Percentiles rank a stretch among this genome's conserved stretches.
Evolutionary conservation across 1,284 basidiomycete genomes (phyloP).

Genomic region (Microbotryum intermedium): DNA sequence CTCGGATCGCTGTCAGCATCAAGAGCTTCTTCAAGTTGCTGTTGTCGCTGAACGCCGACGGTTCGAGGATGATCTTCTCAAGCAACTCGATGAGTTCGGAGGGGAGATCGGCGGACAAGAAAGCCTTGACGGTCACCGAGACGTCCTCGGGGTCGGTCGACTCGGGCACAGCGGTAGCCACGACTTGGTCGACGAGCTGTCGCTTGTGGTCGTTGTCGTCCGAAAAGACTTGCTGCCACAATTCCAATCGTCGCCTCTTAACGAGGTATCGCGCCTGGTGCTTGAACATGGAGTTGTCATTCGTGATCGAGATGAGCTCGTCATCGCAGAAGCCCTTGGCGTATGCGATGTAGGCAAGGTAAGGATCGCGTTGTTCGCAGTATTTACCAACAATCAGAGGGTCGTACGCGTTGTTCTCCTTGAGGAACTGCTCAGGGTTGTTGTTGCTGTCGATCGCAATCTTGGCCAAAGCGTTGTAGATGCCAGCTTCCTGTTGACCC

Average conservation of each 20-base stretch:
- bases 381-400: conserved; percentile 96
- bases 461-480: conserved; percentile 97
- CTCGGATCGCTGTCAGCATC: conserved; percentile 89
- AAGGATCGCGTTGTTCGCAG: conserved; percentile 97
- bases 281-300: conserved; percentile 99
- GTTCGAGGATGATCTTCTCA: conserved; percentile 97
- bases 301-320: conserved; percentile 92
- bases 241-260: conserved; percentile 87
- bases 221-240: conserved; percentile 92
- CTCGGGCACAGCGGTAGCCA: conserved; percentile 91
- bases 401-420: conserved; percentile 98
- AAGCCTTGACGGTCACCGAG: conserved; percentile 96
- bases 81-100: conserved; percentile 95
- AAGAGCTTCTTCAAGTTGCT: conserved; percentile 89
- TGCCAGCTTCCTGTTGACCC: conserved; percentile 81
- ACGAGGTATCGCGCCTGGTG: conserved; percentile 98
- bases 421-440: conserved; percentile 94
- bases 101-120: conserved; percentile 93
- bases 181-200: conserved; percentile 84
- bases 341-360: conserved; percentile 97
- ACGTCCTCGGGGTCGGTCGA: conserved; percentile 98
- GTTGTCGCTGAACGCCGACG: conserved; percentile 96
- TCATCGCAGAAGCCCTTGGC: conserved; percentile 99
- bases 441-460: conserved; percentile 98
- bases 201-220: conserved; percentile 87